Evolutionary conservation across 371 early-diverging fungal genomes (phyloP), one percentile per base, ranked within the genome.

Genomic region (Mortierella sp.): DNA sequence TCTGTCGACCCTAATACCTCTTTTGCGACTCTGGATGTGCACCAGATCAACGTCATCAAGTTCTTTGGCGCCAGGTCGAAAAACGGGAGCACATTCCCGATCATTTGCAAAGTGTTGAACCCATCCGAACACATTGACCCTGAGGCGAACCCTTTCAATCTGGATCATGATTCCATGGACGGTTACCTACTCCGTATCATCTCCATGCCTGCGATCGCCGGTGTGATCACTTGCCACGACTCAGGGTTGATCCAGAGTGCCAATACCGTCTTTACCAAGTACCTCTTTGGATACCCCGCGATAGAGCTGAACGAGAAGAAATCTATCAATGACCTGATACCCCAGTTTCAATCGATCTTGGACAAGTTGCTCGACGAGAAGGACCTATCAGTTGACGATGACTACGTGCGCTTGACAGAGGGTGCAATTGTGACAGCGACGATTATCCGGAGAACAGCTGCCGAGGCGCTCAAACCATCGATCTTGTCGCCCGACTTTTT

Each of bases 131-230:
- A 80, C 43, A 79, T 78, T 73, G 60, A 83, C 21, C 75, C 80
- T 21, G 85, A 83, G 46, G 74, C 80, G 46, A 83, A 76, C 63
- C 75, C 70, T 5, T 79, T 72, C 29, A 77, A 71, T 24, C 46
- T 79, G 35, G 80, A 76, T 27, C 56, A 72, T 32, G 83, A 83
- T 24, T 76, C 79, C 21, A 81, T 79, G 76, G 82, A 88, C 14
- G 78, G 85, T 11, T 88, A 84, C 74, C 56, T 81, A 2, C 72
- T 94, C 65, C 90, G 90, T 21, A 90, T 95, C 63, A 93, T 93
- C 54, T 92, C 93, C 16, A 93, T 95, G 79, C 93, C 94, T 65
- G 90, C 93, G 1, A 92, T 94, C 72, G 93, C 94, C 38, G 94
- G 95, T 35, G 91, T 95, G 41, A 89, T 95, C 80, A 94, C 94